Evolutionary conservation across 805 yeast species (phyloP), one percentile per base, ranked within the genome.

Genomic region (Metschnikowia baotianmanensis): DNA sequence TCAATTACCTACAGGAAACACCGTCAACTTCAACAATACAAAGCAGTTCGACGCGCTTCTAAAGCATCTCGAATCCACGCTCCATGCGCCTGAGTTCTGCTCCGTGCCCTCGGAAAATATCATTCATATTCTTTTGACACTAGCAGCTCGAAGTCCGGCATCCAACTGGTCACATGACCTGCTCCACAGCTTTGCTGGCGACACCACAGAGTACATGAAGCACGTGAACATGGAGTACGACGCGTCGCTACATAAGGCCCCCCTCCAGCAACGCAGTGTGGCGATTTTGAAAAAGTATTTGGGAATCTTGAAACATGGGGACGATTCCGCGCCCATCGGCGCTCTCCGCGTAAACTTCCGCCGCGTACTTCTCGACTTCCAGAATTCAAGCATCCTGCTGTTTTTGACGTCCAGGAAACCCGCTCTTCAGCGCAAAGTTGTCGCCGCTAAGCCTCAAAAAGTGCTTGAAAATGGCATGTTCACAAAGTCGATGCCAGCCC

Each of bases 111-210:
- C 67, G 3, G 32, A 40, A 7, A 45, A 53, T 33, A 38, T 62
- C 9, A 43, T 65, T 13, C 56, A 63, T 6, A 47, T 68, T 6
- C 38, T 69, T 17, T 39, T 66, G 21, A 65, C 72, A 2, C 39
- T 68, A 22, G 61, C 64, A 1, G 48, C 64, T 0, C 50, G 70
- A 27, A 42, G 53, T 31, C 57, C 63, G 9, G 47, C 40, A 3
- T 47, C 54, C 22, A 61, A 61, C 40, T 61, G 59, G 57, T 52
- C 61, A 10, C 46, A 47, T 16, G 47, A 46, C n/a, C 36, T 36
- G 12, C 41, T 53, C 27, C 62, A 50, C 8, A 58, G 57, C 2
- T 42, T 61, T 13, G 46, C 43, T 2, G 48, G 59, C 7, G 45
- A 57, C 16, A 38, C 56, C 5, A 45, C 51, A 6, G 59, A 54